Evolutionary conservation across 805 yeast species (phyloP), one percentile per base, ranked within the genome.

Genomic region (Starmera quercuum): DNA sequence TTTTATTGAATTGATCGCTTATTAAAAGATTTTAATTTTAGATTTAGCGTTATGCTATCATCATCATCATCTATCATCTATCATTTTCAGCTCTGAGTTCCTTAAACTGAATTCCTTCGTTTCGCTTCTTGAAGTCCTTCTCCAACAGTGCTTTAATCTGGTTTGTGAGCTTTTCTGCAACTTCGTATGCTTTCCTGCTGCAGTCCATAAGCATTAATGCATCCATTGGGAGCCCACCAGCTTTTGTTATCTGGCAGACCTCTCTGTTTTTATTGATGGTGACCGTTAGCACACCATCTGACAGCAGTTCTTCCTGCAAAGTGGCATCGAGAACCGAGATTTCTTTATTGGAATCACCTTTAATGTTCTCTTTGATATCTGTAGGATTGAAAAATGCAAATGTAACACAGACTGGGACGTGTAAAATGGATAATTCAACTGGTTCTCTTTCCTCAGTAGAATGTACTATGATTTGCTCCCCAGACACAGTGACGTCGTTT

Each of bases 191-290:
- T 36, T 68, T 63, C 37, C 71, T 72, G 21, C 83, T 71, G 53
- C 92, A 80, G 18, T 77, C 75, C 65, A 85, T 63, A 32, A 90
- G 59, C 18, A 71, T 62, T 24, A 69, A 50, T 0, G 92, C 85
- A 48, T 84, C 88, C 43, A 90, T 74, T 6, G 88, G 83, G 30
- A 83, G 62, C 0, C 95, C 97, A 32, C 97, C 98, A 21, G 87
- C 83, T 51, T 90, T 92, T 28, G 82, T 71, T 20, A 92, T 68
- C 54, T 92, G 98, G 31, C 95, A 88, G 7, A 92, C 64, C 49
- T 92, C 98, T 44, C 90, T 73, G 53, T 90, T 90, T 46, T 83
- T 85, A 55, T 92, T 92, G 37, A 88, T 59, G 0, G 98, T 86
- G 21, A 92, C 75, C 1, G 95, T 84, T 58, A 90, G 65, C 3